Evolutionary conservation across 805 yeast genomes (phyloP).

Genomic region (Lipomyces yamadae): DNA sequence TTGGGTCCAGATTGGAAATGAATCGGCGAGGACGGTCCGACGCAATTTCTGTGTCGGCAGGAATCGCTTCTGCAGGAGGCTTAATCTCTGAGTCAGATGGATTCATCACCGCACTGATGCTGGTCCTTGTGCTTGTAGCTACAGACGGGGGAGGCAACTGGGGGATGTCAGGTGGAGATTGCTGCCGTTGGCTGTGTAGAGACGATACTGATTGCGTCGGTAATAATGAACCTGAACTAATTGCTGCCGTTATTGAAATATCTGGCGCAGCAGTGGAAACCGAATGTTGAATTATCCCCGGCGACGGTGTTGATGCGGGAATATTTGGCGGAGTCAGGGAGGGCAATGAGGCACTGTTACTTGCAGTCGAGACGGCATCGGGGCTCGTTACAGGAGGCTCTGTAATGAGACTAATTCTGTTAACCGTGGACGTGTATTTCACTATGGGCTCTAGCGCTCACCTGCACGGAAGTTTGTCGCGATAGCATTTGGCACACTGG

Average conservation of each 20-base stretch:
- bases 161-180: background rate
- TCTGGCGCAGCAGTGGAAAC: background rate
- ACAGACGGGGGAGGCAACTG: background rate
- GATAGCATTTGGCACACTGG: slow-evolving; percentile 25
- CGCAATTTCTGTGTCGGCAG: slow-evolving; percentile 21
- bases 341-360: background rate
- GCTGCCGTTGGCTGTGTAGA: background rate
- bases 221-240: background rate
- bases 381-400: background rate
- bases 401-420: background rate
- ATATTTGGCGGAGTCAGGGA: background rate
- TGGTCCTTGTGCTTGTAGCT: slow-evolving; percentile 19
- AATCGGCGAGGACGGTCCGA: slow-evolving; percentile 30
- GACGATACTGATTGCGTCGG: background rate
- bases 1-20: slow-evolving; percentile 38
- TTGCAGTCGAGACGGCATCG: background rate
- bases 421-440: background rate
- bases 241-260: background rate
- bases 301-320: slow-evolving; percentile 1
- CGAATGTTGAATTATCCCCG: background rate
- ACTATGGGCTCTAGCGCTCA: background rate
- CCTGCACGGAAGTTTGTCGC: slow-evolving; percentile 33
- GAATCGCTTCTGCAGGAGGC: slow-evolving; percentile 25
- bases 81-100: slow-evolving; percentile 21
- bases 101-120: slow-evolving; percentile 26